phyloP scores from a whole-genome alignment of 768 basidiomycete species.

The Ramaria sp. region DNA sequence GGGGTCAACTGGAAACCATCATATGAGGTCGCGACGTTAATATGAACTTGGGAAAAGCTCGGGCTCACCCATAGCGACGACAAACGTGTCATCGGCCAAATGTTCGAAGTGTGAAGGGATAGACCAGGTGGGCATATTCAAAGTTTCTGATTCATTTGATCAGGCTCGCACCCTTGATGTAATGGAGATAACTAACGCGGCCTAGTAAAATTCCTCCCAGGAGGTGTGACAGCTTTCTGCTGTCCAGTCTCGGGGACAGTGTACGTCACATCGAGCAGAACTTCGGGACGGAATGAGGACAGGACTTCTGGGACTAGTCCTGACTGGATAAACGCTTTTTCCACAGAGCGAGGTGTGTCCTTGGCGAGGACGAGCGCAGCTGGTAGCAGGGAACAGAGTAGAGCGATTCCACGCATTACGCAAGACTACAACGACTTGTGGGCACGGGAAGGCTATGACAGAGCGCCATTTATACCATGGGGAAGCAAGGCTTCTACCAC shows the following conservation, averaged over 20 bases:
- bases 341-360: slow-evolving; percentile 2
- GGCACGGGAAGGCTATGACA: too few relatives aligned
- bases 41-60: background rate
- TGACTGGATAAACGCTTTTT: slow-evolving; percentile 4
- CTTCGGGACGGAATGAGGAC: slow-evolving; percentile 5
- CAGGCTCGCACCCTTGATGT: background rate
- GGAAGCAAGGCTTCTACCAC: too few relatives aligned
- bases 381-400: background rate
- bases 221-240: background rate
- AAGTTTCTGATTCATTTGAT: background rate
- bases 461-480: too few relatives aligned
- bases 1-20: slow-evolving; percentile 25
- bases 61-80: slow-evolving; percentile 25
- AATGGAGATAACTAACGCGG: slow-evolving; percentile 1
- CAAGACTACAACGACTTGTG: too few relatives aligned
- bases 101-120: background rate
- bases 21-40: background rate
- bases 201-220: slow-evolving; percentile 8
- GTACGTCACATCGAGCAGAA: slow-evolving; percentile 9
- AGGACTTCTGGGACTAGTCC: slow-evolving; percentile 10
- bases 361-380: background rate
- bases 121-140: slow-evolving; percentile 6
- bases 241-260: slow-evolving; percentile 6
- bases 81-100: slow-evolving; percentile 28
- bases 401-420: background rate